Base-by-base conservation (phyloP, 2,329 filamentous ascomycete species). In the Monosporascus sp. region DNA sequence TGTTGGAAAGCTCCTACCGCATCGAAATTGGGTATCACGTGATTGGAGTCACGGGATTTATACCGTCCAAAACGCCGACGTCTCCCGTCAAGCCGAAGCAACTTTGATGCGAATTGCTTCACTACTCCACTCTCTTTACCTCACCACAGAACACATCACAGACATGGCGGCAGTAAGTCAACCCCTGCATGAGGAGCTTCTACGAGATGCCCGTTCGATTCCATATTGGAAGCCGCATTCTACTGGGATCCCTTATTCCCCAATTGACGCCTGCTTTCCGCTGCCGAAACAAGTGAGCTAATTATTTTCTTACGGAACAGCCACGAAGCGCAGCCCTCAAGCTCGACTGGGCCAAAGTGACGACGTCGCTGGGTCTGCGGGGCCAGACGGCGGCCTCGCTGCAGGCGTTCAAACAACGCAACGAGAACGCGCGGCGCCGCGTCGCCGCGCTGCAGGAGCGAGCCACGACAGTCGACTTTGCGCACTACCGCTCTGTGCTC, bases 251-350 rank as follows among this genome's bases (percentile, higher is more conserved):
- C 45, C 11, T 49, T 56, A 65, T 68, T 69, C 24, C 25, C 50
- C 68, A 62, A 66, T 67, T 59, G 56, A 62, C 50, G 58, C 50
- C 57, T 8, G 38, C 53, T 25, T 49, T 15, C 20, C 25, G 31
- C 49, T 39, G 7, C 38, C 46, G 15, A 15, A 25, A n/a, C 14
- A 25, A n/a, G 20, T 79, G 79, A 81, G 78, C 79, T 82, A 81
- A 82, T 81, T 77, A 69, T 62, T 63, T 56, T 62, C 60, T 53
- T 62, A 2, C 57, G 51, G 49, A 45, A 53, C 54, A 57, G 74
- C 75, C 97, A 93, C 89, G 91, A 84, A 96, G 90, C 85, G 92
- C 93, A 82, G 92, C 93, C 77, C 85, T 95, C 78, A 99, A 97
- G 86, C 85, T 99, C 83, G 94, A 99, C 87, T 99, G 94, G 94